Conservation (phyloP, 768 basidiomycete genomes). For the Auricularia heimuer region DNA sequence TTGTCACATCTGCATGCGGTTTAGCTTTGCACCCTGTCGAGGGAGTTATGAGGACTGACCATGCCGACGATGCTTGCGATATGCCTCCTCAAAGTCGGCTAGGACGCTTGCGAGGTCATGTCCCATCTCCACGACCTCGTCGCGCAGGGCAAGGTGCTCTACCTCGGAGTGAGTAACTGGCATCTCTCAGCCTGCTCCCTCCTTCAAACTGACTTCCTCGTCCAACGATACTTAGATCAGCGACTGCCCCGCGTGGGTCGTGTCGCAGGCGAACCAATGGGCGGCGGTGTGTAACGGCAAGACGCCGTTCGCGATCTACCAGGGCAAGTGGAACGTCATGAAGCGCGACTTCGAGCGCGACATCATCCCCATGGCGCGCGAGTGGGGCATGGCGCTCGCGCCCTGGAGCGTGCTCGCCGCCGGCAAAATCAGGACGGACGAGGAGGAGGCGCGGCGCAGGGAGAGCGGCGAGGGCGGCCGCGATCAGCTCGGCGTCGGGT, state of each 20-base stretch:
- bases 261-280: too few relatives aligned
- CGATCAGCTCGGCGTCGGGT: not conserved
- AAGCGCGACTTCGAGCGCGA: conserved; percentile 31
- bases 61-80: too few relatives aligned
- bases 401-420: not conserved
- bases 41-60: not conserved
- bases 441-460: conserved; percentile 15
- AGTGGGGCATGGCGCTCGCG: conserved; percentile 17
- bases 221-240: too few relatives aligned
- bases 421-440: conserved; percentile 15
- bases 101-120: conserved; percentile 30
- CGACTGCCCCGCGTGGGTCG: too few relatives aligned
- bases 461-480: conserved; percentile 18
- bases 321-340: conserved; percentile 27
- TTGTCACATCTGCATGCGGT: conserved; percentile 58
- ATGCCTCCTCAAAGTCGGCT: too few relatives aligned
- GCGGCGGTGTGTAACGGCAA: too few relatives aligned
- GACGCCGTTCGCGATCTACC: conserved; percentile 23
- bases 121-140: conserved; percentile 33
- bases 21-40: too few relatives aligned
- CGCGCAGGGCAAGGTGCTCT: conserved; percentile 34
- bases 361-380: conserved; percentile 27
- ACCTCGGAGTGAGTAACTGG: conserved; percentile 19
- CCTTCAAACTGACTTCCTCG: too few relatives aligned
- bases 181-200: too few relatives aligned